A percentile compares a stretch with the other conserved stretches of the same genome.
phyloP scores from a whole-genome alignment of 768 basidiomycete genomes.

The Suillus bovinus region DNA sequence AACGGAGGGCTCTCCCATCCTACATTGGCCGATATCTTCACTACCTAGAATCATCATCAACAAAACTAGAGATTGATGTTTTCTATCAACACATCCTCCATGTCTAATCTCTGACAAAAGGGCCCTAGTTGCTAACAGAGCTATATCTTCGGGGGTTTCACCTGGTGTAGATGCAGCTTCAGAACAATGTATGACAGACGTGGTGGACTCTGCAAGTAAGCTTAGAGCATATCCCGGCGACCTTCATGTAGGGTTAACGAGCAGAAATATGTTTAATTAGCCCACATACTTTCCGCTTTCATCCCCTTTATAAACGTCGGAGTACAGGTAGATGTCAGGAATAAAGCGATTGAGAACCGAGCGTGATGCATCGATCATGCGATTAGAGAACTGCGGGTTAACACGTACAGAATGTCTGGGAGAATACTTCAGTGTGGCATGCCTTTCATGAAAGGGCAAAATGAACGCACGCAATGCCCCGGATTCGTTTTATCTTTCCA shows the following conservation, averaged over 20 bases:
- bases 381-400: constrained; percentile 95
- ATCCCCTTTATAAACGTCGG: constrained; percentile 96
- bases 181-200: constrained; percentile 81
- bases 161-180: constrained; percentile 85
- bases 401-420: constrained; percentile 92
- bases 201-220: constrained; percentile 89
- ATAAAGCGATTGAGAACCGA: constrained; percentile 95
- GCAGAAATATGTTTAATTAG: neutral
- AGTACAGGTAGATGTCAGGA: constrained; percentile 97
- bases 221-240: constrained; percentile 96
- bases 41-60: constrained; percentile 95
- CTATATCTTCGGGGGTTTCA: constrained; percentile 91
- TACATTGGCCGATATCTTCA: constrained; percentile 91
- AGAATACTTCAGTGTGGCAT: neutral
- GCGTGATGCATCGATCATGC: constrained; percentile 94
- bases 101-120: constrained; percentile 76
- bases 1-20: constrained; percentile 80
- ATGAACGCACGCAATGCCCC: constrained; percentile 85
- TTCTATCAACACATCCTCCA: constrained; percentile 90
- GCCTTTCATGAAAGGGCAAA: constrained; percentile 5
- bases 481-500: constrained; percentile 91
- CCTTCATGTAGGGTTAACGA: constrained; percentile 40
- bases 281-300: constrained; percentile 90
- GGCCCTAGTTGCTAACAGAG: constrained; percentile 73
- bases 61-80: constrained; percentile 84